phyloP scores from a whole-genome alignment of 1,139 yeast species.

The Zygoascus meyerae region DNA sequence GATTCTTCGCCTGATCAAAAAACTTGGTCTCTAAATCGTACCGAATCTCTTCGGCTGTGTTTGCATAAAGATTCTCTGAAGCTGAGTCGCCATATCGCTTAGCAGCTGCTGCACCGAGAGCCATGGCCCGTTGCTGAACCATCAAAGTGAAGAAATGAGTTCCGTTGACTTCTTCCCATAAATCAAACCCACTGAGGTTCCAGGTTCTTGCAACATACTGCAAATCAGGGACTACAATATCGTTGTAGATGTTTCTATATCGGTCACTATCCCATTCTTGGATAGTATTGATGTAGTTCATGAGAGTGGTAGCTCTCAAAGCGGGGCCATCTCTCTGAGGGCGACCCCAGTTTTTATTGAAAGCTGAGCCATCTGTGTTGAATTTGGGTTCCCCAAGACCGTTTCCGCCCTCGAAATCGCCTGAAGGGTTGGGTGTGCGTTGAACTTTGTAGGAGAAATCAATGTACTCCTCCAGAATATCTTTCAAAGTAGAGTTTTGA shows the following conservation, averaged over 20 bases:
- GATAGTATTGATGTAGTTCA: constrained; percentile 44
- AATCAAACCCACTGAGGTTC: constrained; percentile 65
- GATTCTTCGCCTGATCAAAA: constrained; percentile 39
- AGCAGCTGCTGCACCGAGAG: constrained; percentile 51
- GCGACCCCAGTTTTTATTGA: constrained; percentile 74
- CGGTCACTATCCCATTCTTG: neutral
- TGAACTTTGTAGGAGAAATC: constrained; percentile 55
- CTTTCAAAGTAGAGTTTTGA: constrained; percentile 31
- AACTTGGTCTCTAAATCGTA: constrained; percentile 31
- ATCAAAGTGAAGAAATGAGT: constrained; percentile 73
- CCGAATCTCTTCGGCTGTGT: constrained; percentile 34
- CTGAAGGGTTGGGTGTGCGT: constrained; percentile 62
- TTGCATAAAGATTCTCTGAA: constrained; percentile 29
- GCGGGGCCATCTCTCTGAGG: constrained; percentile 98
- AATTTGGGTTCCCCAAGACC: constrained; percentile 93
- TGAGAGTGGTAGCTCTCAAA: constrained; percentile 60
- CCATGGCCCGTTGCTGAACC: constrained; percentile 65
- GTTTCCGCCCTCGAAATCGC: constrained; percentile 43
- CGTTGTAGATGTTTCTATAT: constrained; percentile 25
- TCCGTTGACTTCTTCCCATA: constrained; percentile 87
- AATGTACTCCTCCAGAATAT: constrained; percentile 53
- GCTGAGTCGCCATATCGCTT: constrained; percentile 34
- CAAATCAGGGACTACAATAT: constrained; percentile 65
- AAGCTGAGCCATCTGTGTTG: constrained; percentile 56
- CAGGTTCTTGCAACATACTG: constrained; percentile 59